Evolutionary conservation across 768 basidiomycete species (phyloP), one percentile per base, ranked within the genome.

Genomic region (Hemileccinum impolitum): DNA sequence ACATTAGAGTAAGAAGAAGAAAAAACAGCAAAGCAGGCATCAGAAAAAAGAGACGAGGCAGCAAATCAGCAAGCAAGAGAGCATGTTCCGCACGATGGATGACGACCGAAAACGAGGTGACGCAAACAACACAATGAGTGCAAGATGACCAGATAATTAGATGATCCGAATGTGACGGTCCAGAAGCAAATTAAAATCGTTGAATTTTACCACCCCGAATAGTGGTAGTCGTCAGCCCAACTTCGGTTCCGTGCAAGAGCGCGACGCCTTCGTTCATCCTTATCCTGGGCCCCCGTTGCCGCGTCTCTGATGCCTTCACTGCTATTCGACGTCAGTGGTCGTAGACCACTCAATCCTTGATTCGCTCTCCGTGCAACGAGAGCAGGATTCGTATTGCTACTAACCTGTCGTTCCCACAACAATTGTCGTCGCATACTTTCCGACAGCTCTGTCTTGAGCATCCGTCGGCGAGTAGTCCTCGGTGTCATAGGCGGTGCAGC

Each of bases 381-480:
- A 8, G 72, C 68, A 36, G 76, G 66, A 50, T 78, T 80, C 14
- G 70, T 72, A 52, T 72, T 72, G 26, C 65, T 67, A 63, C 80
- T 80, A 54, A 85, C 78, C 54, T 86, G 83, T 13, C 86, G 75
- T 56, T 85, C 88, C 90, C 90, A 91, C 6, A 94, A 68, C 48
- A 94, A 63, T 57, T 93, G 88, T 39, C 86, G 74, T 18, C 93
- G 75, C 53, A 95, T 69, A 50, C 84, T 87, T 68, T 95, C 93
- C 28, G 87, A 85, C 62, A 95, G 73, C 67, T 95, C 93, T 4
- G 84, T 86, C 47, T 83, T 75, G 39, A 94, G 74, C 89, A 94
- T 94, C 56, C 80, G 77, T 43, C 89, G 75, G 3, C 93, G 78
- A 3, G 90, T 93, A 37, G 93, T 91, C 31, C 87, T 82, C 0